These are phyloP conservation scores for Hericium erinaceus DNA, from an alignment of 768 basidiomycete genomes.

Conservation along the genomic window DNA sequence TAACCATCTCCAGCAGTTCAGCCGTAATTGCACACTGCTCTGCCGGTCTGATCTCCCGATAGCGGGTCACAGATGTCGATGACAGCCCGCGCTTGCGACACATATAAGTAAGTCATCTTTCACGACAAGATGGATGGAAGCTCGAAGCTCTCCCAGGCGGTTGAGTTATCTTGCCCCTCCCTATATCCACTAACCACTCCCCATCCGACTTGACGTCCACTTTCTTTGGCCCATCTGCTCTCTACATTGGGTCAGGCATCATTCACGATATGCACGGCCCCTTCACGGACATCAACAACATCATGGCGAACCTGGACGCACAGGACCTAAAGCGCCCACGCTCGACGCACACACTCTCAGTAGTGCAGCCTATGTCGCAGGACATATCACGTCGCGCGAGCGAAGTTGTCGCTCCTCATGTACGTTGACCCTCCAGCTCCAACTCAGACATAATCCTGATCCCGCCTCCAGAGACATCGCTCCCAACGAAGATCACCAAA, in stretches of 20 bases:
- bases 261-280: neutral
- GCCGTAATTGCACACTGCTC: neutral
- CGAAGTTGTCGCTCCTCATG: too few species aligned
- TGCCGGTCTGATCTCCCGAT: neutral
- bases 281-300: neutral
- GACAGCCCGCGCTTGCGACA: neutral
- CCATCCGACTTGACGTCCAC: neutral
- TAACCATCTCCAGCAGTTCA: neutral
- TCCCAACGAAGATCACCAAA: too few species aligned
- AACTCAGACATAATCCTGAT: too few species aligned
- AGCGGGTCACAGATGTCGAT: neutral
- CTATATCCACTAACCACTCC: neutral
- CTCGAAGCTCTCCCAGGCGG: neutral
- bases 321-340: too few species aligned
- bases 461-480: too few species aligned
- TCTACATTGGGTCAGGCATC: neutral
- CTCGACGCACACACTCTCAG: too few species aligned
- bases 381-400: too few species aligned
- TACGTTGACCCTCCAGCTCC: too few species aligned
- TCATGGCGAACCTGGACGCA: neutral
- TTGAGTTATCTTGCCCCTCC: neutral
- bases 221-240: neutral
- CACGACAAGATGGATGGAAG: neutral
- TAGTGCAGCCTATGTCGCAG: too few species aligned
- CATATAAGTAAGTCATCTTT: neutral